Percentiles rank a stretch among this genome's conserved stretches.
Conservation (phyloP, 805 yeast species). For the Candida mattraensis region DNA sequence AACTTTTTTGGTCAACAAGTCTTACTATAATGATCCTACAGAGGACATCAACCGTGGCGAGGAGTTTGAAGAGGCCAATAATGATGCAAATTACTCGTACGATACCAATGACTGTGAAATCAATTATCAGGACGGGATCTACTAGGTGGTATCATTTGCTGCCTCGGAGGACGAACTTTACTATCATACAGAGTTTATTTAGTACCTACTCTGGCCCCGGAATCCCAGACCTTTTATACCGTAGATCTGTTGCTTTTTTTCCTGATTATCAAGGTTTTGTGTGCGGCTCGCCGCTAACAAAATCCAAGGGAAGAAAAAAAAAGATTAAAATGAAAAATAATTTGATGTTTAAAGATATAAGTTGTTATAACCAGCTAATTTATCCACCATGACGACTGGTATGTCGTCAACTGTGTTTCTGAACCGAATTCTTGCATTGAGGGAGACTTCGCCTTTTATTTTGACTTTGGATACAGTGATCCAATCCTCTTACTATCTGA, state of each 20-base stretch:
- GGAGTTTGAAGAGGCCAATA: constrained; percentile 18
- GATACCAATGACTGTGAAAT: constrained; percentile 20
- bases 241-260: too few relatives aligned
- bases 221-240: constrained; percentile 2
- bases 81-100: constrained; percentile 19
- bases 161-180: constrained; percentile 4
- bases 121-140: constrained; percentile 21
- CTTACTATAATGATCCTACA: constrained; percentile 36
- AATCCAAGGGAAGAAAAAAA: constrained; percentile 4
- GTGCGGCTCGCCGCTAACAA: too few relatives aligned
- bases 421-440: constrained; percentile 63
- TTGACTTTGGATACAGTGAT: constrained; percentile 66
- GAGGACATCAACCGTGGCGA: constrained; percentile 24
- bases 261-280: too few relatives aligned
- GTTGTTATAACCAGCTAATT: too few relatives aligned
- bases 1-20: constrained; percentile 42
- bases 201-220: not conserved
- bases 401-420: constrained; percentile 53
- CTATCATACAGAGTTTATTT: constrained; percentile 10
- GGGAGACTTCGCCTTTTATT: constrained; percentile 74
- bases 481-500: constrained; percentile 61
- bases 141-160: constrained; percentile 5
- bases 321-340: constrained; percentile 1
- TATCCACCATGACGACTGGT: constrained; percentile 26
- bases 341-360: too few relatives aligned